Evolutionary conservation across 2,329 filamentous ascomycete species (phyloP).

Genomic region (Sporothrix pallida): DNA sequence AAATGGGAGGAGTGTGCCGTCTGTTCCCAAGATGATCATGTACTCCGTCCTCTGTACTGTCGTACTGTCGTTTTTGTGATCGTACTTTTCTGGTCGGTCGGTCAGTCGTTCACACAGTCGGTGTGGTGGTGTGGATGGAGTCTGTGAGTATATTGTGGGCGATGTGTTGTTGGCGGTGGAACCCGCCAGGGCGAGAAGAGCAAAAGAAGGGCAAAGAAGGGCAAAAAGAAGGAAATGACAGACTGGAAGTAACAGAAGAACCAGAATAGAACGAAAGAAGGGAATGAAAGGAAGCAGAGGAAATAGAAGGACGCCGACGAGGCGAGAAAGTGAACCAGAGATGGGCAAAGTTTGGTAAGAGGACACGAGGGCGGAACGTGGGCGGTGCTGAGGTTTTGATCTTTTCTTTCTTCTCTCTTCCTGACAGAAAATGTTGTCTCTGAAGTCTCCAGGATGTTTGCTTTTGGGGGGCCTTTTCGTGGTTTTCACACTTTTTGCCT

Average conservation of each 20-base stretch:
- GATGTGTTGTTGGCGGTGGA: background rate
- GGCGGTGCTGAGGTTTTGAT: conserved; percentile 14
- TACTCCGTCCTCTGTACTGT: too few relatives aligned
- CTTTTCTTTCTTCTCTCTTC: background rate
- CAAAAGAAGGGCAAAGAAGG: too few relatives aligned
- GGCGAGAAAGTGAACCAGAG: background rate
- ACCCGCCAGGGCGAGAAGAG: background rate
- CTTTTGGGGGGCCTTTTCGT: background rate
- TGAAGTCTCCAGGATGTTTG: conserved; percentile 14
- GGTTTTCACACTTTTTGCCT: background rate
- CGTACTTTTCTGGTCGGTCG: too few relatives aligned
- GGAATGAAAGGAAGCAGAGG: background rate
- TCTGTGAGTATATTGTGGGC: background rate
- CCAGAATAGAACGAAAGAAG: background rate
- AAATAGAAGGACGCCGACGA: background rate
- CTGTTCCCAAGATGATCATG: too few relatives aligned
- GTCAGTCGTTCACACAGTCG: too few relatives aligned
- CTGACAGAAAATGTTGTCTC: background rate
- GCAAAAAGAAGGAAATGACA: too few relatives aligned
- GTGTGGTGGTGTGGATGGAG: background rate
- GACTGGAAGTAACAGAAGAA: background rate
- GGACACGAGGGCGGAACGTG: conserved; percentile 15
- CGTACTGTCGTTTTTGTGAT: too few relatives aligned
- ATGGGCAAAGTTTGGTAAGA: conserved; percentile 13
- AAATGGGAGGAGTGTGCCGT: too few relatives aligned